phyloP scores from a whole-genome alignment of 257 asterid species.

The Solanum ossicruentum region DNA sequence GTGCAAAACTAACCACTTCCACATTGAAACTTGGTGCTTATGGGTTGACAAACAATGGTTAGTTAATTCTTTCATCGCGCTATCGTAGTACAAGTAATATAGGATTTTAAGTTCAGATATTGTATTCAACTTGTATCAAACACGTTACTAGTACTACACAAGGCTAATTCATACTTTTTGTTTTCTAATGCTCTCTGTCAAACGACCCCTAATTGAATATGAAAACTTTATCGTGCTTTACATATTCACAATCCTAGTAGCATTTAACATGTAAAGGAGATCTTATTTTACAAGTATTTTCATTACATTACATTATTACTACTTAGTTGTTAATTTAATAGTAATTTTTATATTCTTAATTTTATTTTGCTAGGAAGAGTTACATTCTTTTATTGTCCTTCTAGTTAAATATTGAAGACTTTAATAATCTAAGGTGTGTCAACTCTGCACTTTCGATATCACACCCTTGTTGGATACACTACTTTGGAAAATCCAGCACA shows the following conservation, averaged over 20 bases:
- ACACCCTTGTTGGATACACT: too few species aligned
- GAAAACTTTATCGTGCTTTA: neutral
- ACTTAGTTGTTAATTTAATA: neutral
- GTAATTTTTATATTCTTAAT: neutral
- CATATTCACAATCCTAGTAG: neutral
- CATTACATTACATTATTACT: neutral
- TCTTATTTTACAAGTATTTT: neutral
- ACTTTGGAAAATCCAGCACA: too few species aligned
- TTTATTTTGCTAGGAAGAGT: neutral
- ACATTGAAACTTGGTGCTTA: neutral
- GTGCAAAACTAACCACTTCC: neutral
- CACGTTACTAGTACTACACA: too few species aligned
- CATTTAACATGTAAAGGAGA: neutral
- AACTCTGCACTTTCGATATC: too few species aligned
- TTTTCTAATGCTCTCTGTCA: too few species aligned
- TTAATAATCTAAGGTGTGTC: neutral
- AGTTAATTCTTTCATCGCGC: neutral
- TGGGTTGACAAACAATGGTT: slow-evolving; percentile 20
- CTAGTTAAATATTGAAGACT: neutral
- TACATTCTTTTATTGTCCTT: neutral
- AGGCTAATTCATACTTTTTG: too few species aligned
- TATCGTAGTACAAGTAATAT: neutral
- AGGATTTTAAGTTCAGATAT: neutral
- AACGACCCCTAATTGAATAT: neutral
- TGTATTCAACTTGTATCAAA: neutral